Evolutionary conservation across 1,284 basidiomycete species (phyloP).

Genomic region (Tilletia indica): DNA sequence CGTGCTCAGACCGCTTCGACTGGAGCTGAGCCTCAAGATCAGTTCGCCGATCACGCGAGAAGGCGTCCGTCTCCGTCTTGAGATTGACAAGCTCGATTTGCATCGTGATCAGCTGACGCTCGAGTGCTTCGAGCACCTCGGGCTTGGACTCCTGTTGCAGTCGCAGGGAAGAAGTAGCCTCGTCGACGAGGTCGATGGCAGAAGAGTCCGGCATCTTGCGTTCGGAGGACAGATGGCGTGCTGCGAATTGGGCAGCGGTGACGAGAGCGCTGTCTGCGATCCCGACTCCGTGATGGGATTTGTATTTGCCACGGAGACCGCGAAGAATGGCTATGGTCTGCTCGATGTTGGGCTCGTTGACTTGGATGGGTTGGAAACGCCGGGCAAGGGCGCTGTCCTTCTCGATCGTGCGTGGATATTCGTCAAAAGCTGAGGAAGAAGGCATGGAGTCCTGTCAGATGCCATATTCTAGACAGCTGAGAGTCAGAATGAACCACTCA

Average conservation of each 20-base stretch:
- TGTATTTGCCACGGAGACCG: constrained; percentile 17
- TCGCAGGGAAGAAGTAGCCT: constrained; percentile 80
- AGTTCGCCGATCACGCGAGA: constrained; percentile 70
- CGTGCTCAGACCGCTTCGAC: constrained; percentile 24
- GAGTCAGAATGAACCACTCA: no score
- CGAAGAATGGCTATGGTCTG: constrained; percentile 38
- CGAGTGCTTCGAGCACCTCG: constrained; percentile 76
- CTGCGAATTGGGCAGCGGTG: constrained; percentile 74
- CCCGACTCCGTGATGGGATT: constrained; percentile 71
- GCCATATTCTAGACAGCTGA: no score
- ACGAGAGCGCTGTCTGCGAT: constrained; percentile 84
- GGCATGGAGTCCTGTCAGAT: no score
- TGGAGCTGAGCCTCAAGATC: constrained; percentile 63
- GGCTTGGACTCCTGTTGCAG: constrained; percentile 89
- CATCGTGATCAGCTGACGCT: constrained; percentile 78
- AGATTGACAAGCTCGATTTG: constrained; percentile 82
- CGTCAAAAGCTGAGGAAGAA: constrained; percentile 60
- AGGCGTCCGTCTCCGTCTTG: constrained; percentile 80
- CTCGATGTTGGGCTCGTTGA: constrained; percentile 79
- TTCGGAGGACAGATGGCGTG: constrained; percentile 67
- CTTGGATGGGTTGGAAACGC: constrained; percentile 81
- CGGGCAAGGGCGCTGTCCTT: constrained; percentile 88
- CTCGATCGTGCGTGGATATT: constrained; percentile 85
- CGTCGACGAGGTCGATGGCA: constrained; percentile 62
- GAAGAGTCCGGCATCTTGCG: constrained; percentile 24